Evolutionary conservation across 1,139 yeast species (phyloP).

Genomic region (Pichia sp.): DNA sequence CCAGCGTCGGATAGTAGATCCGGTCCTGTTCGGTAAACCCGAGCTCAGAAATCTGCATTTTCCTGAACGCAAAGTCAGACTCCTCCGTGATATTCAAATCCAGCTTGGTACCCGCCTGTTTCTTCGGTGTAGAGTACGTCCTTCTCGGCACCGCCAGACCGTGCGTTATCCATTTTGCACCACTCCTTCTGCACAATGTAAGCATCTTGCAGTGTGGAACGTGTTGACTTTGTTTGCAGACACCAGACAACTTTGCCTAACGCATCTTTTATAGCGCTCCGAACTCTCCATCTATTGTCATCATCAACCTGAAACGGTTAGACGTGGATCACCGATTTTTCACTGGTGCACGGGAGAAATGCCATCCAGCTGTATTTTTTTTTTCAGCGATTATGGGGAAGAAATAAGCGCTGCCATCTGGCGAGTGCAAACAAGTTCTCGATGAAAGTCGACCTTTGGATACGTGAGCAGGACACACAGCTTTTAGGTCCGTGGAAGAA

Average conservation of each 20-base stretch:
- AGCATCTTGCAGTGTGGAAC: not conserved
- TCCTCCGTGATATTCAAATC: conserved; percentile 27
- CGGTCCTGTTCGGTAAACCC: conserved; percentile 21
- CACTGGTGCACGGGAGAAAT: not conserved
- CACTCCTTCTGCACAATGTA: not conserved
- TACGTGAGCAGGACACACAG: not conserved
- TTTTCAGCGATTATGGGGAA: not conserved
- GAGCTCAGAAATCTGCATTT: conserved; percentile 20
- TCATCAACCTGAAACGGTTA: not conserved
- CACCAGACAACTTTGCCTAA: too few relatives aligned
- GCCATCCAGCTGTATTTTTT: not conserved
- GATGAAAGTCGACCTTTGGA: not conserved
- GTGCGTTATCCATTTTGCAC: not conserved
- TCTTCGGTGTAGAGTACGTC: not conserved
- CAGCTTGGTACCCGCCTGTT: not conserved
- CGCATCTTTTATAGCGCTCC: not conserved
- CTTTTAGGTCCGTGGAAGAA: too few relatives aligned
- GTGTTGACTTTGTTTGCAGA: too few relatives aligned
- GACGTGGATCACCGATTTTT: not conserved
- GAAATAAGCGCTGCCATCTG: not conserved
- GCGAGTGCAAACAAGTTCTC: not conserved
- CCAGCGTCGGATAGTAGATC: conserved; percentile 26
- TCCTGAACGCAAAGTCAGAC: conserved; percentile 42
- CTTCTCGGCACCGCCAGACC: not conserved
- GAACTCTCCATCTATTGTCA: not conserved